Percentiles rank a stretch among this genome's conserved stretches.
Conservation (phyloP, 164 flowering plant species). For the Magnolia kwangsiensis region DNA sequence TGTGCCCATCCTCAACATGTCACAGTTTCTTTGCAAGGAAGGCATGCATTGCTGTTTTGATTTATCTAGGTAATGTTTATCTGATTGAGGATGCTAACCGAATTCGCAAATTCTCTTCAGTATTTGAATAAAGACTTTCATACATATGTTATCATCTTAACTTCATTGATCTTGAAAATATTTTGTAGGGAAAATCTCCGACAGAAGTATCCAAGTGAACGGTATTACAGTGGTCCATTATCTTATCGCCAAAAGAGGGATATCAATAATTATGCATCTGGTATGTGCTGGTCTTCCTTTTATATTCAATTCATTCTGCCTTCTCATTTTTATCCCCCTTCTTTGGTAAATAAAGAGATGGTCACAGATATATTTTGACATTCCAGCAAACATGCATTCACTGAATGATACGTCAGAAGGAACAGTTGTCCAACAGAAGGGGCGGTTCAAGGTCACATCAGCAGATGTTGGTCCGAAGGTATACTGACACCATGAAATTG, state of each 20-base stretch:
- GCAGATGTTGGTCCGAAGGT: constrained; percentile 73
- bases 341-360: background rate
- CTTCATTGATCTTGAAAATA: background rate
- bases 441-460: constrained; percentile 89
- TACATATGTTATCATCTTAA: background rate
- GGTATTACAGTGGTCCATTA: constrained; percentile 75
- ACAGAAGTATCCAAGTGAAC: constrained; percentile 46
- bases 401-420: constrained; percentile 72
- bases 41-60: background rate
- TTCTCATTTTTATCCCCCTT: background rate
- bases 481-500: background rate
- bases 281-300: constrained; percentile 26
- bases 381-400: constrained; percentile 22
- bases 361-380: too few relatives aligned
- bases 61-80: background rate
- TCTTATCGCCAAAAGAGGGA: constrained; percentile 59
- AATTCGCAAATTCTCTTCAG: background rate
- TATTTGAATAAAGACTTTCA: background rate
- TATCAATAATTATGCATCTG: constrained; percentile 40
- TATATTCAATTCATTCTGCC: background rate
- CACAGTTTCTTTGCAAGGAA: constrained; percentile 1
- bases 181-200: constrained; percentile 49
- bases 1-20: background rate
- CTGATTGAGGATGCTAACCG: background rate
- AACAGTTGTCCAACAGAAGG: constrained; percentile 67